Percentiles rank a stretch among this genome's conserved stretches.
Evolutionary conservation across 495 filamentous ascomycete species (phyloP).

Genomic region (Aspergillus haitiensis): DNA sequence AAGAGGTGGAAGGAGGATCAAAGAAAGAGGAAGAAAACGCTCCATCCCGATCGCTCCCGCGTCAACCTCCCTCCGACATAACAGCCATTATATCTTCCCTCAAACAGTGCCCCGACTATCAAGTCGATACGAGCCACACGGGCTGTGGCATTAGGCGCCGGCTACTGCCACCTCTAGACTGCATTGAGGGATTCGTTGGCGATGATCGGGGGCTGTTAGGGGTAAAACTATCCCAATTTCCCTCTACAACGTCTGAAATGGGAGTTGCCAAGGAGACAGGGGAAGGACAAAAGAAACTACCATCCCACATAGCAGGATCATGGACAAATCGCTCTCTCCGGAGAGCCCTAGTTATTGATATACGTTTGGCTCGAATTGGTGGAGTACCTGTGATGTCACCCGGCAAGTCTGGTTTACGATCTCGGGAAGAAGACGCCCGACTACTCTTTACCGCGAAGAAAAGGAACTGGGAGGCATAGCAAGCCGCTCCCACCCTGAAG

Average conservation of each 20-base stretch:
- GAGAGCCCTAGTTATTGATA: conserved; percentile 32
- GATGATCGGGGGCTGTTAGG: conserved; percentile 67
- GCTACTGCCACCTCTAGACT: conserved; percentile 66
- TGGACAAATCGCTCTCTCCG: conserved; percentile 31
- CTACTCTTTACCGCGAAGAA: conserved; percentile 44
- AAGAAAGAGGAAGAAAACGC: not conserved
- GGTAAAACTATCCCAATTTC: conserved; percentile 51
- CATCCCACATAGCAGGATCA: conserved; percentile 18
- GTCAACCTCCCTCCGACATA: conserved; percentile 43
- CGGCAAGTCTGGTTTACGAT: conserved; percentile 4
- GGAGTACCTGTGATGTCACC: conserved; percentile 25
- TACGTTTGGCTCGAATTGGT: conserved; percentile 34
- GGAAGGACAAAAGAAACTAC: not conserved
- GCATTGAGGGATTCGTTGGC: conserved; percentile 63
- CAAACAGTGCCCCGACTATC: conserved; percentile 69
- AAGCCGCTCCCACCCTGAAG: no score
- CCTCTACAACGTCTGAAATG: not conserved
- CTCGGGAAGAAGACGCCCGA: conserved; percentile 37
- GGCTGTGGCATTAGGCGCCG: conserved; percentile 74
- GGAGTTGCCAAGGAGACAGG: not conserved
- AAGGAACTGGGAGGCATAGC: conserved; percentile 42
- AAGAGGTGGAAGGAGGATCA: conserved; percentile 4
- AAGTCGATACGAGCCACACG: conserved; percentile 73
- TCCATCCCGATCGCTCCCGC: conserved; percentile 5
- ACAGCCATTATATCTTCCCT: conserved; percentile 52